phyloP scores from a whole-genome alignment of 805 yeast species.

The Lachancea lanzarotensis region DNA sequence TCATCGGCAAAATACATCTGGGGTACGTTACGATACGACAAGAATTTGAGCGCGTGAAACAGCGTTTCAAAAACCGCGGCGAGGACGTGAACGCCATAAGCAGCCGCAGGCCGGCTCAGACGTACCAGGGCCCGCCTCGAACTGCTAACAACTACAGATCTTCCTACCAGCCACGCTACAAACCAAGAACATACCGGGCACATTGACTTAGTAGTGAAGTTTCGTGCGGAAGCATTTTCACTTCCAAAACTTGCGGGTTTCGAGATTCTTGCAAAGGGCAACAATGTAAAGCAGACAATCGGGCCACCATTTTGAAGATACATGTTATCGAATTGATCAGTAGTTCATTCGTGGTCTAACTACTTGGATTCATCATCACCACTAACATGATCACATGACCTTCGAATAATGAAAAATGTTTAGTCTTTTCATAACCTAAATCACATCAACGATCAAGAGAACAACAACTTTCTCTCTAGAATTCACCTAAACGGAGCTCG shows the following conservation, averaged over 20 bases:
- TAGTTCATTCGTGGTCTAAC: too few relatives aligned
- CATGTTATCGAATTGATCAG: too few relatives aligned
- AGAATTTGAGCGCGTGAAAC: constrained; percentile 39
- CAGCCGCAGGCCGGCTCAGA: not conserved
- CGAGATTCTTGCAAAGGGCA: too few relatives aligned
- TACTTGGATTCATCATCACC: too few relatives aligned
- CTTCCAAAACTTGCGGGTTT: too few relatives aligned
- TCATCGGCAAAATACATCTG: constrained; percentile 78
- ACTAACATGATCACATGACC: too few relatives aligned
- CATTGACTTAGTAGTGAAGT: not conserved
- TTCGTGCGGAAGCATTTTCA: not conserved
- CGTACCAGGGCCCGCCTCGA: constrained; percentile 1
- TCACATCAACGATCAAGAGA: too few relatives aligned
- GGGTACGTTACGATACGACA: constrained; percentile 74
- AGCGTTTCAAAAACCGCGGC: constrained; percentile 19
- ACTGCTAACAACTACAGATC: not conserved
- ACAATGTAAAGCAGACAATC: too few relatives aligned
- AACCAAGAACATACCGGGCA: constrained; percentile 2
- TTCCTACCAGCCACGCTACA: constrained; percentile 6
- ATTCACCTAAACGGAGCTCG: not conserved
- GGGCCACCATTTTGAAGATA: too few relatives aligned
- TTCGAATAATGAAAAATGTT: too few relatives aligned
- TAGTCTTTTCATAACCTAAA: too few relatives aligned
- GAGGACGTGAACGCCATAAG: constrained; percentile 5
- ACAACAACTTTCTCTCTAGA: too few relatives aligned